Evolutionary conservation across 2,329 filamentous ascomycete genomes (phyloP).

Genomic region (Colletotrichum caudatum): DNA sequence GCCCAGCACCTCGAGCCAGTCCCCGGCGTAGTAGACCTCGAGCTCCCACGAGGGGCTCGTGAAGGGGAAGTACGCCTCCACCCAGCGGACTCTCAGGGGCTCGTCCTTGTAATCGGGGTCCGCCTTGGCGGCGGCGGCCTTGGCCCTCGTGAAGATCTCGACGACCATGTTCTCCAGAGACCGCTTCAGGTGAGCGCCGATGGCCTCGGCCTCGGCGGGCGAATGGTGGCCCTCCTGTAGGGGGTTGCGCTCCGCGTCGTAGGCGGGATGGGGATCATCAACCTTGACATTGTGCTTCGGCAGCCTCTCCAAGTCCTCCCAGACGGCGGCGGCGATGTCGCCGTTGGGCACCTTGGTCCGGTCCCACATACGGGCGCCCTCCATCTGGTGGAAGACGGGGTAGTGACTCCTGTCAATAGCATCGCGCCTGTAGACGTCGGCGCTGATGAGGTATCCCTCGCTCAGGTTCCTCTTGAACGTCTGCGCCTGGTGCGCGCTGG

Average conservation of each 20-base stretch:
- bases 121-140: slow-evolving; percentile 69
- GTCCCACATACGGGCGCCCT: slow-evolving; percentile 92
- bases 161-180: slow-evolving; percentile 91
- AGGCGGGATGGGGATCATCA: slow-evolving; percentile 84
- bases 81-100: slow-evolving; percentile 89
- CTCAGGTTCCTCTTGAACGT: slow-evolving; percentile 79
- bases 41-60: slow-evolving; percentile 96
- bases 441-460: slow-evolving; percentile 88
- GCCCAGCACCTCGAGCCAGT: slow-evolving; percentile 97
- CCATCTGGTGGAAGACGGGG: slow-evolving; percentile 98
- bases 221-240: slow-evolving; percentile 80
- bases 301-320: slow-evolving; percentile 76
- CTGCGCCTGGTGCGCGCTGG: slow-evolving; percentile 91
- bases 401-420: slow-evolving; percentile 96
- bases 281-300: slow-evolving; percentile 81
- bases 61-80: slow-evolving; percentile 98
- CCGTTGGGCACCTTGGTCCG: slow-evolving; percentile 68
- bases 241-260: slow-evolving; percentile 84
- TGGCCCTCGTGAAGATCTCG: slow-evolving; percentile 85
- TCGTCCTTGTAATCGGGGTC: slow-evolving; percentile 68
- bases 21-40: slow-evolving; percentile 92
- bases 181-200: slow-evolving; percentile 87
- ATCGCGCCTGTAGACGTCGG: slow-evolving; percentile 95
- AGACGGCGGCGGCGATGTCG: slow-evolving; percentile 74
- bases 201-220: slow-evolving; percentile 81